Conservation (phyloP, 202 grass and related monocot genomes). For the Cymbopogon flexuosus region DNA sequence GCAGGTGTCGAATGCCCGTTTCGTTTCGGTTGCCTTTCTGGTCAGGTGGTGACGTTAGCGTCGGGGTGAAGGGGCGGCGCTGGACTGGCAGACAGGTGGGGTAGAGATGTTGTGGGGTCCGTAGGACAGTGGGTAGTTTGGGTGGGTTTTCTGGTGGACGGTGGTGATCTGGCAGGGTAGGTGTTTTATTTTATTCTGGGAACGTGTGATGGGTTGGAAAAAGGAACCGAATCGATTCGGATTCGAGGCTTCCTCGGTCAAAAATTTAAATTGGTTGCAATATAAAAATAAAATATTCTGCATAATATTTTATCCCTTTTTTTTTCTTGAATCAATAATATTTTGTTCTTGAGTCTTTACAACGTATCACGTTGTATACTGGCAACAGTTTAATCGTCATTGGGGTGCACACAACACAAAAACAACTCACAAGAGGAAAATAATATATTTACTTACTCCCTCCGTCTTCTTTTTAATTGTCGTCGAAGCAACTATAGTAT, state of each 20-base stretch:
- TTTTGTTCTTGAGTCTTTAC: too few species aligned
- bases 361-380: neutral
- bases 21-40: neutral
- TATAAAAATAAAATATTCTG: neutral
- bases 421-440: too few species aligned
- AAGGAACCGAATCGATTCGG: neutral
- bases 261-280: neutral
- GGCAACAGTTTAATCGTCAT: too few species aligned
- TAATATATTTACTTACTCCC: too few species aligned
- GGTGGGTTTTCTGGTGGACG: neutral
- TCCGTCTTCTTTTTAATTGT: too few species aligned
- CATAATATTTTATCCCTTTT: too few species aligned
- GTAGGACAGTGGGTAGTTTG: neutral
- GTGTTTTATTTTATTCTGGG: neutral
- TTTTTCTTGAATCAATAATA: too few species aligned
- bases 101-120: fast-evolving
- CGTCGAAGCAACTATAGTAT: too few species aligned
- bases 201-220: neutral
- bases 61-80: neutral
- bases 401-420: too few species aligned
- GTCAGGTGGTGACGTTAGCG: neutral
- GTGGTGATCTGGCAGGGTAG: neutral
- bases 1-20: neutral
- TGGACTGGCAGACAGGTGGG: neutral
- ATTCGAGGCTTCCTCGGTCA: neutral